Evolutionary conservation across 306 rosid genomes (phyloP).

Genomic region (Vicia villosa): DNA sequence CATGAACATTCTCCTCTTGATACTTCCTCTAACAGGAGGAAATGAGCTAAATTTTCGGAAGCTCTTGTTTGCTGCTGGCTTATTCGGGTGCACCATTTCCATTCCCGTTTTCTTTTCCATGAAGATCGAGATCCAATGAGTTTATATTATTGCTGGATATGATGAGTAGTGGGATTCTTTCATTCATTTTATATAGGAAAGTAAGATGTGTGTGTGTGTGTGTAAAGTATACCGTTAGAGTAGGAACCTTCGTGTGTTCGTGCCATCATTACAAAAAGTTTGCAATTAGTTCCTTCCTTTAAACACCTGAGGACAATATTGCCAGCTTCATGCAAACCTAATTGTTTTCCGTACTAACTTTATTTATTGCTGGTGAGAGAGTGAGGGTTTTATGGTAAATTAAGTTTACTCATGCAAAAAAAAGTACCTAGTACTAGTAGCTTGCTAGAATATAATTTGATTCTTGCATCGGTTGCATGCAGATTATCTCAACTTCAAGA

Average conservation of each 20-base stretch:
- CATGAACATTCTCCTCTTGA: constrained; percentile 50
- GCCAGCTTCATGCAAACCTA: constrained; percentile 35
- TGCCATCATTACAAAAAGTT: constrained; percentile 3
- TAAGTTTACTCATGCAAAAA: neutral
- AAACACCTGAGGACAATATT: constrained; percentile 33
- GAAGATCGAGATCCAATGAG: neutral
- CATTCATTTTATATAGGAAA: constrained; percentile 8
- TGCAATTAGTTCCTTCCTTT: neutral
- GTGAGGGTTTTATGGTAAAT: neutral
- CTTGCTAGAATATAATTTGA: neutral
- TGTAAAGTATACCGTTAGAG: constrained; percentile 24
- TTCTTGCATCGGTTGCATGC: constrained; percentile 9
- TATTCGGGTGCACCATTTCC: constrained; percentile 13
- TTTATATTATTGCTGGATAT: neutral
- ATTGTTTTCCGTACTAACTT: constrained; percentile 29
- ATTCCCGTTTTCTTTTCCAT: constrained; percentile 41
- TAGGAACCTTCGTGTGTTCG: constrained; percentile 45
- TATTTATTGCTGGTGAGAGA: neutral
- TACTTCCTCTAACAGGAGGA: constrained; percentile 44
- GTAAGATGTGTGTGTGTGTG: neutral
- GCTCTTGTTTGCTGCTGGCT: constrained; percentile 19
- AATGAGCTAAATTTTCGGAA: constrained; percentile 3
- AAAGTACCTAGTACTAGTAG: neutral
- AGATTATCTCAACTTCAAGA: no score
- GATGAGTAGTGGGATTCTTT: neutral